These are phyloP conservation scores for Protomyces lactucae-debilis DNA, from an alignment of 1,139 yeast genomes.

Conservation along the genomic window DNA sequence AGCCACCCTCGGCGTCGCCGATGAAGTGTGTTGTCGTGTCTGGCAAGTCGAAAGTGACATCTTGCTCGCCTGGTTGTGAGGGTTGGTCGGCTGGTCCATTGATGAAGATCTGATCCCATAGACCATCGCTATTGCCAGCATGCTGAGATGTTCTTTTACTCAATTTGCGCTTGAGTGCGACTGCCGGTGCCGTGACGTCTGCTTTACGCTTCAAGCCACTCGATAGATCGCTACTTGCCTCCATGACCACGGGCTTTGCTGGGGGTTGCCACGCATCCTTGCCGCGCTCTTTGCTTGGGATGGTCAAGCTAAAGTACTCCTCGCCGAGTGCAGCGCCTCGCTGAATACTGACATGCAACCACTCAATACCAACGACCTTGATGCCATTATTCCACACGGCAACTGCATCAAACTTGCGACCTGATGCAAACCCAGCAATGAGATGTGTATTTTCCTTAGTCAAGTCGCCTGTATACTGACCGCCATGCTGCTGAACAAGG, in stretches of 20 bases:
- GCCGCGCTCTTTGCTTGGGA: conserved; percentile 9
- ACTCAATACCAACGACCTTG: conserved; percentile 67
- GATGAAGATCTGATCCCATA: not conserved
- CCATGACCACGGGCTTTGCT: not conserved
- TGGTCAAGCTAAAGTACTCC: conserved; percentile 16
- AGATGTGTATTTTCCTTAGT: conserved; percentile 51
- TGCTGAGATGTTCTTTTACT: not conserved
- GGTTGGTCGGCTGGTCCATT: not conserved
- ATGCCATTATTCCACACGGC: conserved; percentile 53
- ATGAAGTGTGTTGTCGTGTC: not conserved
- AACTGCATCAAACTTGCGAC: conserved; percentile 62
- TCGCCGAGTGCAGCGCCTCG: conserved; percentile 30
- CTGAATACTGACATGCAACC: conserved; percentile 45
- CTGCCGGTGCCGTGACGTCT: not conserved
- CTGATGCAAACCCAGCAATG: conserved; percentile 51
- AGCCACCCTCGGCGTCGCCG: not conserved
- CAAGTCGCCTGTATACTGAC: conserved; percentile 54
- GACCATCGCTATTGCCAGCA: not conserved
- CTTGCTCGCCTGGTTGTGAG: not conserved
- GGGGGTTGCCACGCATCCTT: conserved; percentile 6
- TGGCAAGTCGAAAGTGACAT: not conserved
- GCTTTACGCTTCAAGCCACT: not conserved
- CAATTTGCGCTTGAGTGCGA: not conserved
- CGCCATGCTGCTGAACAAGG: conserved; percentile 53
- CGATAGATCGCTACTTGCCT: not conserved